Percentiles rank a stretch among this genome's conserved stretches.
Conservation (phyloP, 73 alveolate genomes). For the Paramecium primaurelia region DNA sequence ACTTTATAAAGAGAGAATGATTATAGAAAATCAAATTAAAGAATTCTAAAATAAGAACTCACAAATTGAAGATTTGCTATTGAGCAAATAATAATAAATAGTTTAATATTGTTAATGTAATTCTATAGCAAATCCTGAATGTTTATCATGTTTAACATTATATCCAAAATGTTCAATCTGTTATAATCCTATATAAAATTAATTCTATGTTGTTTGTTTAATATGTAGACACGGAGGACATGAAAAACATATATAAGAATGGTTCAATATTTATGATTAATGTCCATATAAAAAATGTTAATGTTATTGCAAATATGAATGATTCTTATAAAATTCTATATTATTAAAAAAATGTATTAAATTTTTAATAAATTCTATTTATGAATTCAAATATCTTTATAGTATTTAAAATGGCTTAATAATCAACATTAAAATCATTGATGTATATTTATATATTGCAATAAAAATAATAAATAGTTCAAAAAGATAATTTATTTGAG, state of each 20-base stretch:
- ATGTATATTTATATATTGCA: too few species aligned
- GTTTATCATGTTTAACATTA: not conserved
- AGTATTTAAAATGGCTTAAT: too few species aligned
- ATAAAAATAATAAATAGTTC: too few species aligned
- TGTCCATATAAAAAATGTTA: not conserved
- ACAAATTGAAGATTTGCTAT: not conserved
- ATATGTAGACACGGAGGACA: slow-evolving; percentile 27
- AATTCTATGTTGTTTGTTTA: not conserved
- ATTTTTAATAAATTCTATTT: too few species aligned
- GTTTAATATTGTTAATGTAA: not conserved
- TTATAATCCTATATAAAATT: not conserved
- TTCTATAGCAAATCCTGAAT: not conserved
- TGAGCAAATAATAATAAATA: not conserved
- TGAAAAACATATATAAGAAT: slow-evolving; percentile 5
- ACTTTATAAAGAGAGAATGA: not conserved
- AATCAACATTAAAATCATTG: too few species aligned
- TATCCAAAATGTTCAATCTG: slow-evolving; percentile 21
- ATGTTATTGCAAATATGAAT: not conserved
- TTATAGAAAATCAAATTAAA: not conserved
- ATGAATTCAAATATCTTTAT: too few species aligned
- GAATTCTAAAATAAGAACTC: not conserved
- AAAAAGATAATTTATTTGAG: too few species aligned
- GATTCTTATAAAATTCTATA: not conserved
- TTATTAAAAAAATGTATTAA: not conserved
- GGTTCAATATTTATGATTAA: not conserved